Percentiles rank a stretch among this genome's conserved stretches.
Conservation (phyloP, 257 asterid species). For the Euphrasia confusa region DNA sequence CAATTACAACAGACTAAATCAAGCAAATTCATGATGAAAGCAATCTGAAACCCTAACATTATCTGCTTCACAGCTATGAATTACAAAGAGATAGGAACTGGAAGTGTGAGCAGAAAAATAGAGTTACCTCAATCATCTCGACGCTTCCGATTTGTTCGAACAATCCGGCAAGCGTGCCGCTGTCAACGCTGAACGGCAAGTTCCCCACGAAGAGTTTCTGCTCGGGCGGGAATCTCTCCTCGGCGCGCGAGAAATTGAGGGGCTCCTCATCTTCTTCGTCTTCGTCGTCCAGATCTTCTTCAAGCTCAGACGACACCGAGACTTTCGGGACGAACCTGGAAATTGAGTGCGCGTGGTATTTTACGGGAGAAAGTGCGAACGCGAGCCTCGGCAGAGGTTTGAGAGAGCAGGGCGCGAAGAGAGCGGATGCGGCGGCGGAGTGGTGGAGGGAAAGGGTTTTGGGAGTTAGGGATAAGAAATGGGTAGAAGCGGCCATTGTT, state of each 20-base stretch:
- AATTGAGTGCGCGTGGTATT: conserved; percentile 11
- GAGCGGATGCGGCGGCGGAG: conserved; percentile 28
- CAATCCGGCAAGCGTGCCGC: conserved; percentile 67
- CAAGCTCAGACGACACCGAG: conserved; percentile 56
- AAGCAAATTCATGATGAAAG: background rate
- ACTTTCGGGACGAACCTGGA: conserved; percentile 38
- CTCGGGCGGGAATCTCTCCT: conserved; percentile 45
- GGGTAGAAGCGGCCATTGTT: conserved; percentile 60
- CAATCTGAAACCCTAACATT: background rate
- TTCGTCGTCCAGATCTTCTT: conserved; percentile 29
- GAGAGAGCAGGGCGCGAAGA: conserved; percentile 32
- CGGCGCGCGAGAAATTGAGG: conserved; percentile 18
- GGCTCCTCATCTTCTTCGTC: conserved; percentile 5
- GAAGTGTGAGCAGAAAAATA: background rate
- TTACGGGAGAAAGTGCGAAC: conserved; percentile 33
- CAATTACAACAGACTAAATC: background rate
- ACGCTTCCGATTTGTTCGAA: conserved; percentile 67
- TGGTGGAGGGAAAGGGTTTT: conserved; percentile 35
- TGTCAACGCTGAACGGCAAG: conserved; percentile 69
- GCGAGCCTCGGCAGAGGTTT: conserved; percentile 37
- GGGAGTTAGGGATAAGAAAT: conserved; percentile 48
- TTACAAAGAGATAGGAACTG: background rate
- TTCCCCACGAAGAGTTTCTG: conserved; percentile 80
- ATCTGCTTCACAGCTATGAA: background rate
- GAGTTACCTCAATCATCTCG: conserved; percentile 81